These are phyloP conservation scores for Berkeleyomyces basicola DNA, from an alignment of 2,329 filamentous ascomycete species.

Conservation along the genomic window DNA sequence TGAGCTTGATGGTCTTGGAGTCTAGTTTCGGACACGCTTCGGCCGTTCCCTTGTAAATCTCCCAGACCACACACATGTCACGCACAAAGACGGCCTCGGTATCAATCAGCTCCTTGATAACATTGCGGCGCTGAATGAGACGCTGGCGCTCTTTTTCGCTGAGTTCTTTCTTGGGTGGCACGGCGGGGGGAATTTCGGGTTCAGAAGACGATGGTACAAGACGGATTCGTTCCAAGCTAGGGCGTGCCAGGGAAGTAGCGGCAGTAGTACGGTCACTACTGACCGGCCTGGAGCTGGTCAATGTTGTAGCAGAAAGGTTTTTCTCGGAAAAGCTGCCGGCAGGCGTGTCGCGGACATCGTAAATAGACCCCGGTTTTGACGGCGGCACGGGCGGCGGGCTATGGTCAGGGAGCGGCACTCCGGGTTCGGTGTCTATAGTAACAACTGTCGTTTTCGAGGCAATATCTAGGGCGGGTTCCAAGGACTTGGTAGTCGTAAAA, in stretches of 20 bases:
- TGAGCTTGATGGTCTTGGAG: conserved; percentile 66
- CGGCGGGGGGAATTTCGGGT: conserved; percentile 9
- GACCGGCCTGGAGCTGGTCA: conserved; percentile 28
- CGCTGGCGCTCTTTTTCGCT: conserved; percentile 40
- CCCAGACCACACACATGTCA: conserved; percentile 93
- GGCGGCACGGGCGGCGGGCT: conserved; percentile 34
- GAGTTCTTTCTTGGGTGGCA: conserved; percentile 12
- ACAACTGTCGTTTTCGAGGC: not conserved
- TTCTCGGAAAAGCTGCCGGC: conserved; percentile 13
- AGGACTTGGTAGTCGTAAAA: not conserved
- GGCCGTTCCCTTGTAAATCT: conserved; percentile 92
- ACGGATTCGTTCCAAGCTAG: conserved; percentile 10
- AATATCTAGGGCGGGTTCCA: not conserved
- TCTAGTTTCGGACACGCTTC: conserved; percentile 66
- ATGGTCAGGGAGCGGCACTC: conserved; percentile 28
- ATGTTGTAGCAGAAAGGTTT: conserved; percentile 25
- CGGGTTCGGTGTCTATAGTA: not conserved
- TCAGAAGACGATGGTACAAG: conserved; percentile 6
- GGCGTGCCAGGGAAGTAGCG: conserved; percentile 10
- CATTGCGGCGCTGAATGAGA: conserved; percentile 64
- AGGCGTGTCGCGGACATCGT: conserved; percentile 9
- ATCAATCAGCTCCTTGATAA: conserved; percentile 82
- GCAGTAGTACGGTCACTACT: conserved; percentile 23
- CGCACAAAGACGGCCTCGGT: conserved; percentile 77
- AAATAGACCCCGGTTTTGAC: conserved; percentile 16